Conservation (phyloP, 495 filamentous ascomycete genomes). For the Thermothielavioides terrestris region DNA sequence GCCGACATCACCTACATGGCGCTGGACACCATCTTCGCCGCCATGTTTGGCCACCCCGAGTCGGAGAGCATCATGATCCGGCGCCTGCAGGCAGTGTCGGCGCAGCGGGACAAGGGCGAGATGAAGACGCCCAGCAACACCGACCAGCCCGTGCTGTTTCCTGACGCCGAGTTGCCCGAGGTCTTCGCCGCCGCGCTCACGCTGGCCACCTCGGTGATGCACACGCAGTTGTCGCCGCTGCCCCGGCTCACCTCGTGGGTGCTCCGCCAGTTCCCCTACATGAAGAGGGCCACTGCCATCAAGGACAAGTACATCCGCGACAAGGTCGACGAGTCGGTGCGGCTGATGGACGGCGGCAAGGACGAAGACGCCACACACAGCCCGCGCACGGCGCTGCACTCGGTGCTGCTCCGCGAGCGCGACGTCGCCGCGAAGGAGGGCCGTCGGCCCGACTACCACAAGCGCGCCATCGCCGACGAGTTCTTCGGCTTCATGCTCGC, state of each 20-base stretch:
- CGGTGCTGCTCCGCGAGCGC: conserved; percentile 31
- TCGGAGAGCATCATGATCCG: conserved; percentile 12
- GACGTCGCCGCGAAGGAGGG: conserved; percentile 24
- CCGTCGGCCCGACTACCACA: conserved; percentile 19
- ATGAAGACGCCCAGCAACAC: background rate
- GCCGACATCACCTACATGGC: conserved; percentile 28
- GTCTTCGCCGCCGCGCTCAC: conserved; percentile 11
- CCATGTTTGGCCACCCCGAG: conserved; percentile 23
- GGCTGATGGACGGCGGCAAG: conserved; percentile 9
- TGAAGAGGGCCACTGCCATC: conserved; percentile 11
- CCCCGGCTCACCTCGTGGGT: conserved; percentile 15
- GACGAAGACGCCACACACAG: background rate
- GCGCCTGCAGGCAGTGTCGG: conserved; percentile 8
- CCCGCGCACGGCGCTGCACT: conserved; percentile 25
- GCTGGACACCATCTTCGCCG: conserved; percentile 30
- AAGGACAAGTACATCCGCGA: conserved; percentile 19
- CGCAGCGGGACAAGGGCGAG: background rate
- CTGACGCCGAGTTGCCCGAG: conserved; percentile 8
- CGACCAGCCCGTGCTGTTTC: conserved; percentile 13
- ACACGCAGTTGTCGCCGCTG: conserved; percentile 12
- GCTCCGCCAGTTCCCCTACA: conserved; percentile 9
- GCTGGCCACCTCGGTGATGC: conserved; percentile 10
- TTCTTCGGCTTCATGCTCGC: conserved; percentile 26
- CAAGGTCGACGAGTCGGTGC: conserved; percentile 15
- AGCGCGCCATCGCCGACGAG: conserved; percentile 26